Conservation (phyloP, 208 protist genomes). For the Crithidia bombi region DNA sequence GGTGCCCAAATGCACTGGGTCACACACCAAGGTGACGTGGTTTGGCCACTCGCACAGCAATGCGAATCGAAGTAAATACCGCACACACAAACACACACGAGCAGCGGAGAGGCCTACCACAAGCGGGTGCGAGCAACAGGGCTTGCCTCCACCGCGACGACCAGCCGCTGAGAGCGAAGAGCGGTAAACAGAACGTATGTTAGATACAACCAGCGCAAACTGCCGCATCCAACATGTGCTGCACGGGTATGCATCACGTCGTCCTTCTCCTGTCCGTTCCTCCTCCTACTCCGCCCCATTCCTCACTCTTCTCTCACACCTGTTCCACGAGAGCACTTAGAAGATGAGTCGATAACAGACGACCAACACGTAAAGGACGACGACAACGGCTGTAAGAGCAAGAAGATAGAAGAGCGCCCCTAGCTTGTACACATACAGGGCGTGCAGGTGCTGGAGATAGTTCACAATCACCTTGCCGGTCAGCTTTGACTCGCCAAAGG, state of each 20-base stretch:
- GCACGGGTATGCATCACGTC: too few species aligned
- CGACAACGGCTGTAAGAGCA: conserved; percentile 27
- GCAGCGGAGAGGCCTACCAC: too few species aligned
- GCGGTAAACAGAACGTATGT: too few species aligned
- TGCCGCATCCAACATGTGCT: too few species aligned
- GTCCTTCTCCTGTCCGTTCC: not conserved
- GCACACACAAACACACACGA: too few species aligned
- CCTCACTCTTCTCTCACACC: too few species aligned
- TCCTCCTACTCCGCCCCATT: too few species aligned
- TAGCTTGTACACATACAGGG: conserved; percentile 74
- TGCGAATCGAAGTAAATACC: not conserved
- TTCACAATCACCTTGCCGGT: conserved; percentile 89
- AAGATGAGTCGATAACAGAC: conserved; percentile 8
- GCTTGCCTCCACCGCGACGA: too few species aligned
- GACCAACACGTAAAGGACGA: conserved; percentile 18
- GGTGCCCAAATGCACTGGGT: too few species aligned
- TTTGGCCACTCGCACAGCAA: not conserved
- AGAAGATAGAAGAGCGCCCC: conserved; percentile 49
- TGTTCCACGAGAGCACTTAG: too few species aligned
- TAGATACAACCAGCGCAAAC: too few species aligned
- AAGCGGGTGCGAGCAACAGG: conserved; percentile 8
- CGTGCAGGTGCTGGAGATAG: conserved; percentile 82
- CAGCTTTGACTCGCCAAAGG: conserved; percentile 86
- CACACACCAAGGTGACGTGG: not conserved
- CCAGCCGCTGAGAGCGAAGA: too few species aligned